Conservation (phyloP, 2,329 filamentous ascomycete genomes). For the Ustilaginoidea virens region DNA sequence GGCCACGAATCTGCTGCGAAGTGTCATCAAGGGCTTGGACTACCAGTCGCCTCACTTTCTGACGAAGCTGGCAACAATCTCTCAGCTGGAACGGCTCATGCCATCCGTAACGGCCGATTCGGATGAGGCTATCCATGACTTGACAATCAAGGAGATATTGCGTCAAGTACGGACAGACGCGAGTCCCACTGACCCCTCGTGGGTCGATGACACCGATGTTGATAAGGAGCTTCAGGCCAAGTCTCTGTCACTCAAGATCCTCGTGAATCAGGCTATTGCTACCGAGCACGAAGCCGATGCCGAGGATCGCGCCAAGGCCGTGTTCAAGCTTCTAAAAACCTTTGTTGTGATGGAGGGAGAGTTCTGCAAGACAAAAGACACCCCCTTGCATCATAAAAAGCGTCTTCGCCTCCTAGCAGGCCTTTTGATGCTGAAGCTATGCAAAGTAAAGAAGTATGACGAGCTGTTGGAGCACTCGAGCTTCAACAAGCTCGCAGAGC, state of each 20-base stretch:
- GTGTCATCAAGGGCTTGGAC: conserved; percentile 57
- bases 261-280: conserved; percentile 71
- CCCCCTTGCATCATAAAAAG: conserved; percentile 62
- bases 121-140: conserved; percentile 62
- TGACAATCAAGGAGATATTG: conserved; percentile 61
- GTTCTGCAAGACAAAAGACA: conserved; percentile 58
- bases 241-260: conserved; percentile 64
- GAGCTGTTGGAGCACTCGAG: conserved; percentile 53
- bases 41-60: conserved; percentile 64
- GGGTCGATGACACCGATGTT: conserved; percentile 51
- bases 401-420: conserved; percentile 72
- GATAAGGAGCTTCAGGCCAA: conserved; percentile 78
- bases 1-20: conserved; percentile 67
- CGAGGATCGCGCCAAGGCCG: conserved; percentile 45
- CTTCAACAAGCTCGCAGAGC: conserved; percentile 69
- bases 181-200: conserved; percentile 39
- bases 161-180: conserved; percentile 52
- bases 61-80: conserved; percentile 54
- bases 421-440: conserved; percentile 71
- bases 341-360: conserved; percentile 66
- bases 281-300: conserved; percentile 34
- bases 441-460: conserved; percentile 61
- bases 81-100: conserved; percentile 61
- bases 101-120: conserved; percentile 58
- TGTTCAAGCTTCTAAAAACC: conserved; percentile 67